Evolutionary conservation across 2,329 filamentous ascomycete species (phyloP), one percentile per base, ranked within the genome.

Genomic region (Penicillium sp.): DNA sequence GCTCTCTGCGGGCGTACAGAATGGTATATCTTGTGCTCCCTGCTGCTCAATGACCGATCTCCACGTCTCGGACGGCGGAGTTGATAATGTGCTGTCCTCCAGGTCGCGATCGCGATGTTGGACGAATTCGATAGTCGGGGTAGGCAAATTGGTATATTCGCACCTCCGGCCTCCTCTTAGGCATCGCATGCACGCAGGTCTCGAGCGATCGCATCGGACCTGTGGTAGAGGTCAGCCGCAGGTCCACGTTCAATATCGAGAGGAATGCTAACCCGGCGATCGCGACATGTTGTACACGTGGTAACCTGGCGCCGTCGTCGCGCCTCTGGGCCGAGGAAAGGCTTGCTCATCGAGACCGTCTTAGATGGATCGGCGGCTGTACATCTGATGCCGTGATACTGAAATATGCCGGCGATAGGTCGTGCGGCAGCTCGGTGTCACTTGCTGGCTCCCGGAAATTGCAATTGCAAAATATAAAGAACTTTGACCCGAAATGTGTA

Each of bases 351-450:
- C 24, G 59, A 58, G 57, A 38, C 33, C 16, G 60, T n/a, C n/a
- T 35, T 33, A 4, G 28, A 69, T 72, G 24, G n/a, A n/a, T n/a
- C n/a, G n/a, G 26, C 8, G 26, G 26, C 26, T 28, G 26, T 28
- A 8, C 8, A 28, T 28, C 26, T 8, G n/a, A n/a, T n/a, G n/a
- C n/a, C n/a, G n/a, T 28, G 26, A 28, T 28, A 28, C 26, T 28
- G 26, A n/a, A n/a, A n/a, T n/a, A n/a, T n/a, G n/a, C n/a, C n/a
- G n/a, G n/a, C 8, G 26, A 28, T 28, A 28, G 4, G 26, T 28
- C 26, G 26, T 28, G 26, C 26, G 8, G 26, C 8, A 28, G 26
- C 26, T n/a, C n/a, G n/a, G n/a, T n/a, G n/a, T n/a, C n/a, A n/a
- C n/a, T n/a, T n/a, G n/a, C n/a, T 28, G 26, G 26, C 26, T 28